Evolutionary conservation across 257 asterid species (phyloP).

Genomic region (Solanum pinnatisectum): DNA sequence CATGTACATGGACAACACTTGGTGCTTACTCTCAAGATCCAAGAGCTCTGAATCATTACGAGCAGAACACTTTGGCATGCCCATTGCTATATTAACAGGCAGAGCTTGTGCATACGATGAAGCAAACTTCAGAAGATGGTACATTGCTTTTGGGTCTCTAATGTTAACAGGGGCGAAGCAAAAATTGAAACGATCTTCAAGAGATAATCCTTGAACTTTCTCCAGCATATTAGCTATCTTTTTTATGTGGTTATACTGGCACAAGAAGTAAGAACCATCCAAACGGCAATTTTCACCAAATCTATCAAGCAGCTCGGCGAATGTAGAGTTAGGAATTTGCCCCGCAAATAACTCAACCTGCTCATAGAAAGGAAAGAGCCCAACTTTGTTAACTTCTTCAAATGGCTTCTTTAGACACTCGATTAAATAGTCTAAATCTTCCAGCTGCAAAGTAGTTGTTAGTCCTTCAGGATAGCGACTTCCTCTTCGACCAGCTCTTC

Average conservation of each 20-base stretch:
- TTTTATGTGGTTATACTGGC: slow-evolving; percentile 64
- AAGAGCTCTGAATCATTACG: slow-evolving; percentile 82
- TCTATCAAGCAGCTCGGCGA: slow-evolving; percentile 60
- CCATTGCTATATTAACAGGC: slow-evolving; percentile 91
- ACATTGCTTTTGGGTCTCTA: slow-evolving; percentile 85
- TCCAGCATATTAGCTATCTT: slow-evolving; percentile 87
- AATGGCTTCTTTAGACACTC: slow-evolving; percentile 83
- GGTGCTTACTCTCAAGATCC: slow-evolving; percentile 94
- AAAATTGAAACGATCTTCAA: slow-evolving; percentile 82
- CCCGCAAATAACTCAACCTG: slow-evolving; percentile 84
- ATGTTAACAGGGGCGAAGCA: slow-evolving; percentile 91
- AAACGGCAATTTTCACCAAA: slow-evolving; percentile 61
- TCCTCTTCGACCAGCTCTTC: slow-evolving; percentile 98
- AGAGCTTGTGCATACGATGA: slow-evolving; percentile 54
- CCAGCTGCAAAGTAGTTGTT: slow-evolving; percentile 67
- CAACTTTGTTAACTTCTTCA: slow-evolving; percentile 76
- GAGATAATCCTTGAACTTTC: slow-evolving; percentile 58
- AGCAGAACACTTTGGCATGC: slow-evolving; percentile 69
- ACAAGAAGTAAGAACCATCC: slow-evolving; percentile 71
- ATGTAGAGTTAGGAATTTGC: slow-evolving; percentile 51
- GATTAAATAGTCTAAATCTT: slow-evolving; percentile 68
- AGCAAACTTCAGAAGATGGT: slow-evolving; percentile 78
- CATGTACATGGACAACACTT: slow-evolving; percentile 81
- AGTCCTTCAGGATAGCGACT: slow-evolving; percentile 88
- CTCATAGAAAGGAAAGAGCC: slow-evolving; percentile 87